These are phyloP conservation scores for Nannizzia gypsea DNA, from an alignment of 2,329 filamentous ascomycete genomes.

Conservation along the genomic window DNA sequence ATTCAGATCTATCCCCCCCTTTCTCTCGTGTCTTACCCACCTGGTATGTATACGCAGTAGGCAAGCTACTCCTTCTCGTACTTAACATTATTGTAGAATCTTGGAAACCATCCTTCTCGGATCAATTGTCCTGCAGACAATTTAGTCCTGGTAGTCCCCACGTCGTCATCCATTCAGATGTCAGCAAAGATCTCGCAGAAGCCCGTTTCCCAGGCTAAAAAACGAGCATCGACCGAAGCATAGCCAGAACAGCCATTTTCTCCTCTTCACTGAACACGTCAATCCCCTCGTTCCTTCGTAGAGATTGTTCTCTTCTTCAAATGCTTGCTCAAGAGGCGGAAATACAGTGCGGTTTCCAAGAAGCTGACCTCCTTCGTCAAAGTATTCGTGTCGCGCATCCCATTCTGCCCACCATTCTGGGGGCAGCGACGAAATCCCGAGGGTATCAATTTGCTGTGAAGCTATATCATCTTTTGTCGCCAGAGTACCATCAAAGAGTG, in stretches of 20 bases:
- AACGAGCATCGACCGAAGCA: constrained; percentile 13
- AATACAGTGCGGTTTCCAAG: constrained; percentile 12
- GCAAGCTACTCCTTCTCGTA: not conserved
- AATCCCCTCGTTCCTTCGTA: constrained; percentile 11
- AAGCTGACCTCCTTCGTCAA: constrained; percentile 11
- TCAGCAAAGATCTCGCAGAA: constrained; percentile 8
- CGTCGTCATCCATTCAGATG: constrained; percentile 13
- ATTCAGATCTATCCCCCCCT: not conserved
- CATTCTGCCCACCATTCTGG: constrained; percentile 15
- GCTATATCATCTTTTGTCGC: constrained; percentile 7
- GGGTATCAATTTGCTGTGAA: constrained; percentile 14
- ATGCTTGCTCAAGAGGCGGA: constrained; percentile 13
- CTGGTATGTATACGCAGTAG: not conserved
- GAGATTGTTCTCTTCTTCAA: constrained; percentile 14
- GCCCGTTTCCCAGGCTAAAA: constrained; percentile 10
- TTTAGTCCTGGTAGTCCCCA: constrained; percentile 11
- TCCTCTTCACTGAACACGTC: constrained; percentile 11
- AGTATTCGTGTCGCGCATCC: constrained; percentile 15
- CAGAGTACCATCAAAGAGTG: constrained; percentile 11
- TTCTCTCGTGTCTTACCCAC: not conserved
- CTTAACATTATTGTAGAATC: not conserved
- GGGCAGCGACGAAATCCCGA: constrained; percentile 14
- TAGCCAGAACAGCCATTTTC: constrained; percentile 8
- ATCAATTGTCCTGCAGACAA: not conserved
- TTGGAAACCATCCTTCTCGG: not conserved